Evolutionary conservation across 805 yeast genomes (phyloP).

Genomic region (Barnettozyma botsteinii): DNA sequence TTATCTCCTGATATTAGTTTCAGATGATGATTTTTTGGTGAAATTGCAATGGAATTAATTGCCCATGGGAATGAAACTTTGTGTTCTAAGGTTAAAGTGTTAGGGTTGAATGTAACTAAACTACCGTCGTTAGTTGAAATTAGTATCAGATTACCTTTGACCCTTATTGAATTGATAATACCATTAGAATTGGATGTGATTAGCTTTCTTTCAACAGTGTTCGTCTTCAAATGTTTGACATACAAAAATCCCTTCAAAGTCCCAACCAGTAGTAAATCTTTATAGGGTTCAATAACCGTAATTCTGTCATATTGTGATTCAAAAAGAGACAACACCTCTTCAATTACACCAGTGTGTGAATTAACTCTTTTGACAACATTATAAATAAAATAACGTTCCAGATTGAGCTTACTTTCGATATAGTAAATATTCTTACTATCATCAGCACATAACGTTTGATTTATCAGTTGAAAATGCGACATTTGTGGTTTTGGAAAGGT

Average conservation of each 20-base stretch:
- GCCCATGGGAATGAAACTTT: conserved; percentile 37
- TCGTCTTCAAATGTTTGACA: conserved; percentile 29
- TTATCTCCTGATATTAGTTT: conserved; percentile 48
- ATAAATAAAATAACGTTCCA: not conserved
- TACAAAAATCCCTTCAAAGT: conserved; percentile 45
- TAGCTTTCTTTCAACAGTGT: conserved; percentile 29
- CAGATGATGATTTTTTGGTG: conserved; percentile 34
- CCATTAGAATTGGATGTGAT: conserved; percentile 42
- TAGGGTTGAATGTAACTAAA: conserved; percentile 37
- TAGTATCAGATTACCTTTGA: conserved; percentile 31
- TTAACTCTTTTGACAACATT: conserved; percentile 21
- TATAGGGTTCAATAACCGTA: conserved; percentile 42
- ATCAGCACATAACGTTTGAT: conserved; percentile 30
- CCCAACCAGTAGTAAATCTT: conserved; percentile 42
- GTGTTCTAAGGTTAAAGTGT: conserved; percentile 15
- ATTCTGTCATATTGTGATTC: conserved; percentile 29
- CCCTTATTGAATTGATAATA: conserved; percentile 44
- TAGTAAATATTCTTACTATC: conserved; percentile 6
- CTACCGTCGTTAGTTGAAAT: conserved; percentile 47
- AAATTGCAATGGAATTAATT: conserved; percentile 42
- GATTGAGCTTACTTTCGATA: conserved; percentile 1
- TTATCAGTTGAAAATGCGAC: conserved; percentile 53
- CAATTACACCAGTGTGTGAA: conserved; percentile 25
- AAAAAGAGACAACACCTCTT: conserved; percentile 32
- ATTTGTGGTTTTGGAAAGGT: conserved; percentile 41